Percentiles rank a stretch among this genome's conserved stretches.
phyloP scores from a whole-genome alignment of 176 grass and related monocot genomes.

The Cenchrus americanus region DNA sequence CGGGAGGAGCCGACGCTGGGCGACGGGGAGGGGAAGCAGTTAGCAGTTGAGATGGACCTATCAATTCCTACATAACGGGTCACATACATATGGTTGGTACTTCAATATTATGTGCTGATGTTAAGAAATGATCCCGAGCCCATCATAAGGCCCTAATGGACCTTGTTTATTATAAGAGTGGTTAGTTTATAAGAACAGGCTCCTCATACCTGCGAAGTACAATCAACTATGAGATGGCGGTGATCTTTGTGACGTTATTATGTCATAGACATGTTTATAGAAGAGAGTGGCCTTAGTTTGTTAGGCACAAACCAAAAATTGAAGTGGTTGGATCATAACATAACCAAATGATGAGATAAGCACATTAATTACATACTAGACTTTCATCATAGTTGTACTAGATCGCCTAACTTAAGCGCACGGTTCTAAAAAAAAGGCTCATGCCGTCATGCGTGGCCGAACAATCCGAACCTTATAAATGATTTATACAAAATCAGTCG shows the following conservation, averaged over 20 bases:
- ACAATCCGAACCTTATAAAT: not conserved
- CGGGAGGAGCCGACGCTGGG: too few species aligned
- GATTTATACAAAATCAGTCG: not conserved
- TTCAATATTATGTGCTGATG: too few species aligned
- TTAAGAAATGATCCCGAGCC: not conserved
- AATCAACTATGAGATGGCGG: not conserved
- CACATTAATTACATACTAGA: not conserved
- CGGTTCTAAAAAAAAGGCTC: not conserved
- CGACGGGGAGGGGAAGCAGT: not conserved
- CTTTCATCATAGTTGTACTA: not conserved
- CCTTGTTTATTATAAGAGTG: not conserved
- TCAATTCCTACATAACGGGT: not conserved
- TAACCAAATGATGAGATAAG: not conserved
- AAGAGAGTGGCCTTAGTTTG: not conserved
- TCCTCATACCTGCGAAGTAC: not conserved
- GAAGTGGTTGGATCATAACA: not conserved
- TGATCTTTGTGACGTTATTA: not conserved
- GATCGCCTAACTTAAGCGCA: not conserved
- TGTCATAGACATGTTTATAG: not conserved
- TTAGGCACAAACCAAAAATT: not conserved
- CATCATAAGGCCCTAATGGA: not conserved
- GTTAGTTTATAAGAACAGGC: not conserved
- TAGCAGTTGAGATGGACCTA: not conserved
- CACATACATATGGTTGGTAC: not conserved
- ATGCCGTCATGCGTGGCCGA: not conserved